These are phyloP conservation scores for Scheffersomyces stambukii DNA, from an alignment of 1,139 yeast genomes.

Conservation along the genomic window DNA sequence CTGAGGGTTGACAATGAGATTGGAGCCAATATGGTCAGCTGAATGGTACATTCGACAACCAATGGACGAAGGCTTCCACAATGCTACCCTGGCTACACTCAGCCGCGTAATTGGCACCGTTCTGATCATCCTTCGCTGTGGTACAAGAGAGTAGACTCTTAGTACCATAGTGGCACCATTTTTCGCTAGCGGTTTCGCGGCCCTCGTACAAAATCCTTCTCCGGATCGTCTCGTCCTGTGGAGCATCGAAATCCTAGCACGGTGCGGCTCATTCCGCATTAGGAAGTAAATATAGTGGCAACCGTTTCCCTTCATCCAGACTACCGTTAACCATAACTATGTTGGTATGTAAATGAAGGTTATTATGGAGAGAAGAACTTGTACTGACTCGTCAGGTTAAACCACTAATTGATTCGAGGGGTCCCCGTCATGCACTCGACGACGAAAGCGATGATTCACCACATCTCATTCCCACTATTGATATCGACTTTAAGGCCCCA, in stretches of 20 bases:
- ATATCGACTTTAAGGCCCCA: conserved; percentile 8
- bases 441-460: conserved; percentile 30
- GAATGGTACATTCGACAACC: conserved; percentile 30
- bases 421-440: conserved; percentile 53
- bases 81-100: too few relatives aligned
- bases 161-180: too few relatives aligned
- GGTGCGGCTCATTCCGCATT: too few relatives aligned
- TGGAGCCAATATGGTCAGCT: conserved; percentile 31
- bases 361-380: conserved; percentile 2
- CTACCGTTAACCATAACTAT: background rate
- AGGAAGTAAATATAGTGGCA: conserved; percentile 1
- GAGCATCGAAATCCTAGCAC: too few relatives aligned
- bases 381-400: conserved; percentile 34
- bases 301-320: background rate
- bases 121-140: too few relatives aligned
- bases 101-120: too few relatives aligned
- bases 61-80: too few relatives aligned
- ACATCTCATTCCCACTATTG: conserved; percentile 14
- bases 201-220: too few relatives aligned
- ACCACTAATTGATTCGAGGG: conserved; percentile 50
- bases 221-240: too few relatives aligned
- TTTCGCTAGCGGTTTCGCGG: too few relatives aligned
- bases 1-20: conserved; percentile 25
- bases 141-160: too few relatives aligned
- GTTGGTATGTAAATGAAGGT: conserved; percentile 6